Conservation (phyloP, 2,329 filamentous ascomycete species). For the Scytalidium lignicola region DNA sequence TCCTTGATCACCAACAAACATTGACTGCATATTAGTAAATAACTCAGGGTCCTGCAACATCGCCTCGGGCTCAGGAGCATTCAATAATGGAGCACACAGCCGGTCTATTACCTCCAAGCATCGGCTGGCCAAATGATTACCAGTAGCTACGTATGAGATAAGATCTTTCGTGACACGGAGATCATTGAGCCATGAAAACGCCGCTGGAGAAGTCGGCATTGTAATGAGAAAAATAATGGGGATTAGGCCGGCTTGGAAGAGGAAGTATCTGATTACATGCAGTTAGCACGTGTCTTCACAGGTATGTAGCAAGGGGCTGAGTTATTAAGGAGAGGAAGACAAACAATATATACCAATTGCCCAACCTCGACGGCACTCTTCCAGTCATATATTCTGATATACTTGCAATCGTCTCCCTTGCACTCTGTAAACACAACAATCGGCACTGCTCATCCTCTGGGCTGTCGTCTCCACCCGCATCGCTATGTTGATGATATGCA, state of each 20-base stretch:
- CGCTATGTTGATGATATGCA: slow-evolving; percentile 16
- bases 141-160: slow-evolving; percentile 32
- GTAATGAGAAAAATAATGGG: slow-evolving; percentile 38
- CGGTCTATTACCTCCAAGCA: too few species aligned
- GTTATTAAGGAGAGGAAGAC: slow-evolving; percentile 6
- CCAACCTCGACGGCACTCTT: slow-evolving; percentile 34
- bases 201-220: slow-evolving; percentile 30
- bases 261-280: slow-evolving; percentile 29
- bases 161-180: slow-evolving; percentile 35
- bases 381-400: slow-evolving; percentile 36
- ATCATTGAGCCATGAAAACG: slow-evolving; percentile 14
- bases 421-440: slow-evolving; percentile 34
- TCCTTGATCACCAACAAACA: too few species aligned
- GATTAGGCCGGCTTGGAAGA: slow-evolving; percentile 39
- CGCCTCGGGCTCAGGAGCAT: too few species aligned
- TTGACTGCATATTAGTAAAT: too few species aligned
- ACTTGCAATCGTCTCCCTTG: slow-evolving; percentile 34
- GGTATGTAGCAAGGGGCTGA: neutral
- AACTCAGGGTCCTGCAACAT: too few species aligned
- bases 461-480: slow-evolving; percentile 28
- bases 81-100: too few species aligned
- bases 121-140: too few species aligned
- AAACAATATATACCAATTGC: slow-evolving; percentile 37
- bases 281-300: neutral
- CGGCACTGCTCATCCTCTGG: slow-evolving; percentile 33